Evolutionary conservation across 2,329 filamentous ascomycete species (phyloP).

Genomic region (Fusarium sp.): DNA sequence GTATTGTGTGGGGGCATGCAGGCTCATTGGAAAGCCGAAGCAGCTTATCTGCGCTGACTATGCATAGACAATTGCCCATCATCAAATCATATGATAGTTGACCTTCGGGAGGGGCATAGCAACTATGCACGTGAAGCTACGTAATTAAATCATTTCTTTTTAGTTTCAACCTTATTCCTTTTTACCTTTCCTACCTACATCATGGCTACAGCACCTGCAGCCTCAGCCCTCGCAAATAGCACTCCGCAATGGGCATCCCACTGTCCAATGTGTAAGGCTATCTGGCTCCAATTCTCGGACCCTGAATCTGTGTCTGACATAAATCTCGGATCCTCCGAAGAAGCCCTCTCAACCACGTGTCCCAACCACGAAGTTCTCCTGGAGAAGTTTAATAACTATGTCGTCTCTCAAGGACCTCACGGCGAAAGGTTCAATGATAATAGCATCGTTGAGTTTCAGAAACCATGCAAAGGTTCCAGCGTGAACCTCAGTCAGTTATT

Average conservation of each 20-base stretch:
- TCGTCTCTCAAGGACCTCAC: background rate
- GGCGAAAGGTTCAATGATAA: rapidly evolving
- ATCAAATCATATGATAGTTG: too few relatives aligned
- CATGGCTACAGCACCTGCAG: rapidly evolving
- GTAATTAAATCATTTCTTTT: too few relatives aligned
- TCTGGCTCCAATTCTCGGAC: background rate
- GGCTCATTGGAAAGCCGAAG: too few relatives aligned
- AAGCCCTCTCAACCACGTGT: background rate
- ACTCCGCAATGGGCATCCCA: background rate
- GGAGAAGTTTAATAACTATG: rapidly evolving
- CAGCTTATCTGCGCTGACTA: too few relatives aligned
- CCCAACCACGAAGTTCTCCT: background rate
- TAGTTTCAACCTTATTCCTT: background rate
- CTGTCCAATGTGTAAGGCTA: background rate
- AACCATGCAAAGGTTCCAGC: background rate
- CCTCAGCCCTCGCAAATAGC: too few relatives aligned
- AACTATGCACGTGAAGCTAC: too few relatives aligned
- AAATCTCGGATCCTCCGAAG: rapidly evolving
- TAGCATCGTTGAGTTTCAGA: too few relatives aligned
- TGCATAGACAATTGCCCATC: too few relatives aligned
- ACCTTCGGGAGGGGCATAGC: too few relatives aligned
- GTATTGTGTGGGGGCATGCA: too few relatives aligned
- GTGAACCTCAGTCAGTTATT: background rate
- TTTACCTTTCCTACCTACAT: rapidly evolving
- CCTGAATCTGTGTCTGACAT: background rate